Evolutionary conservation across 768 basidiomycete genomes (phyloP), one percentile per base, ranked within the genome.

Genomic region (Podaxis rugospora): DNA sequence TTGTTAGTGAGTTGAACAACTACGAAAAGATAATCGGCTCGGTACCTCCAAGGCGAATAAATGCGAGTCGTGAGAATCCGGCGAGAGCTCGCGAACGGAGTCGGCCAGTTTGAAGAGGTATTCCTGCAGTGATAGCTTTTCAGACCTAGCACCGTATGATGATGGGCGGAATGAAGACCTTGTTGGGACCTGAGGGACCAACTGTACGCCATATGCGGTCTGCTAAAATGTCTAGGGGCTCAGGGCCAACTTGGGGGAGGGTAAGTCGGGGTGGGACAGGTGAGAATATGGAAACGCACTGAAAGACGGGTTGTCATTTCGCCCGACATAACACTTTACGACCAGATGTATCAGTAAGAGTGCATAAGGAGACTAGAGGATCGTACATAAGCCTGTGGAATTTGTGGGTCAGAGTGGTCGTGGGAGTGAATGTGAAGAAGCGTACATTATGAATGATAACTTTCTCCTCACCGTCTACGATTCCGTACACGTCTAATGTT

Each of bases 111-210:
- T 78, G 69, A 88, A 96, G 2, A 97, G 76, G 68, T 98, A 98
- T 37, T 97, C 94, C 93, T 95, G 63, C 25, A 1, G 2, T 25
- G 2, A 42, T 21, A 25, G 40, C 42, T 35, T 21, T 10, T 39
- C 39, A 44, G 42, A n/a, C 1, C 18, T 44, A 21, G 50, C 27
- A 28, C 1, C 32, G 9, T 5, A 46, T 25, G 7, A 2, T 57
- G 21, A n/a, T 25, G 14, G 36, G 49, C 11, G 21, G 3, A 64
- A 21, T 11, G 23, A 11, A 40, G 51, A 90, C 94, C 78, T 94
- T 95, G 77, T 98, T 98, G 2, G 77, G 83, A 0, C 95, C 95
- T 0, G 95, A 97, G 0, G 95, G 94, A 0, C 95, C 95, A 0
- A 85, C 80, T 0, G 90, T 87, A 25, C 73, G 71, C 82, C 86